These are phyloP conservation scores for Megacollybia platyphylla DNA, from an alignment of 1,284 basidiomycete genomes.

Conservation along the genomic window DNA sequence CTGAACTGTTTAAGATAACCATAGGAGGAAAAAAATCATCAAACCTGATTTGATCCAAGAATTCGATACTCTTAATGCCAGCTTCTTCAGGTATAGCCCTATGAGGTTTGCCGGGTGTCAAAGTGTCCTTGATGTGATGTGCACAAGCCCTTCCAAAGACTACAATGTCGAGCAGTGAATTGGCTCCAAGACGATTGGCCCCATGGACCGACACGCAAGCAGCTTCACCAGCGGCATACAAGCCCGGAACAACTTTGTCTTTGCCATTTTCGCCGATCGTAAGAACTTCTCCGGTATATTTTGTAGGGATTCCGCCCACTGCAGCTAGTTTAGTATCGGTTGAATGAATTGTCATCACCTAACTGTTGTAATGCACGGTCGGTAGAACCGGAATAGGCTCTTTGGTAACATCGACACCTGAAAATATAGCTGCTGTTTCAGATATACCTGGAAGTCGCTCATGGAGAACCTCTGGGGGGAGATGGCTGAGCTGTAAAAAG, in stretches of 20 bases:
- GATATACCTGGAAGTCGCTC: slow-evolving; percentile 99
- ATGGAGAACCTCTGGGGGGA: slow-evolving; percentile 92
- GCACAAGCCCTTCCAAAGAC: slow-evolving; percentile 98
- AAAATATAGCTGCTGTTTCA: slow-evolving; percentile 98
- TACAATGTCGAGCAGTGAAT: slow-evolving; percentile 97
- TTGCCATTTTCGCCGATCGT: slow-evolving; percentile 80
- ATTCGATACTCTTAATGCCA: slow-evolving; percentile 78
- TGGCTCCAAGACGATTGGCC: slow-evolving; percentile 98
- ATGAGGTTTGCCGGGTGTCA: slow-evolving; percentile 86
- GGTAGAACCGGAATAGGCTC: slow-evolving; percentile 97
- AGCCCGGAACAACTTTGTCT: slow-evolving; percentile 90
- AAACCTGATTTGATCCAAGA: slow-evolving; percentile 80
- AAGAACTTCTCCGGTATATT: slow-evolving; percentile 95
- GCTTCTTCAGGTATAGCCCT: slow-evolving; percentile 82
- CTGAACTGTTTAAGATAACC: slow-evolving; percentile 17
- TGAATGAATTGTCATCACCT: slow-evolving; percentile 16
- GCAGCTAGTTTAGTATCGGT: slow-evolving; percentile 11
- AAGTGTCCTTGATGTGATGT: slow-evolving; percentile 91
- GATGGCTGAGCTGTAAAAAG: slow-evolving; percentile 94
- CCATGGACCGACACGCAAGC: slow-evolving; percentile 99
- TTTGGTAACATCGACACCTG: slow-evolving; percentile 99
- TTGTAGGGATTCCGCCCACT: slow-evolving; percentile 99
- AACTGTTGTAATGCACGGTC: slow-evolving; percentile 93
- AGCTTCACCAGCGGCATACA: slow-evolving; percentile 98
- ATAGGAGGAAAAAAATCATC: slow-evolving; percentile 4